A percentile compares a stretch with the other conserved stretches of the same genome.
These are phyloP conservation scores for Podaxis carcinomalis DNA, from an alignment of 768 basidiomycete species.

Conservation along the genomic window DNA sequence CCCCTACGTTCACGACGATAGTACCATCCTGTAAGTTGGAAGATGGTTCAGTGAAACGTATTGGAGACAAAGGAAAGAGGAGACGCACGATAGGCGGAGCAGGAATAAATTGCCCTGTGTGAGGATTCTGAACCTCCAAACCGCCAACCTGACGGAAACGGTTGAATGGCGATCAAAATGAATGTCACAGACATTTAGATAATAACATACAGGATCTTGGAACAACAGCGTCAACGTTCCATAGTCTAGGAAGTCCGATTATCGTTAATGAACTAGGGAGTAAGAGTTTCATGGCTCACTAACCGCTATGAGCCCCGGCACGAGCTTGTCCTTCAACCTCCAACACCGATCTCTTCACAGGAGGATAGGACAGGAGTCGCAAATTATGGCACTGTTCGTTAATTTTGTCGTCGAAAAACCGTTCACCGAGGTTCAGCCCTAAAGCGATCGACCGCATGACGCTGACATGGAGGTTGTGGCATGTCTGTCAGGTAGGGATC, in stretches of 20 bases:
- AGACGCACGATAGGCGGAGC: slow-evolving; percentile 69
- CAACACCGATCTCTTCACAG: slow-evolving; percentile 58
- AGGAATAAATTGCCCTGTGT: slow-evolving; percentile 65
- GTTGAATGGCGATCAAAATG: neutral
- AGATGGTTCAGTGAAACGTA: neutral
- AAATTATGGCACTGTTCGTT: slow-evolving; percentile 79
- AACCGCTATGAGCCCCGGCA: slow-evolving; percentile 80
- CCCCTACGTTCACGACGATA: slow-evolving; percentile 80
- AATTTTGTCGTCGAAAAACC: slow-evolving; percentile 73
- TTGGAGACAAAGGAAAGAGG: slow-evolving; percentile 4
- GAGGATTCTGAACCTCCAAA: slow-evolving; percentile 77
- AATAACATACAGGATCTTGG: slow-evolving; percentile 57
- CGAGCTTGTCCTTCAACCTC: slow-evolving; percentile 66
- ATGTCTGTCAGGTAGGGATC: slow-evolving; percentile 40
- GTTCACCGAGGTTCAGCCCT: slow-evolving; percentile 68
- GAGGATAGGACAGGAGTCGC: slow-evolving; percentile 75
- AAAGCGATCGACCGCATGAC: slow-evolving; percentile 87
- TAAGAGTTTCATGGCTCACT: slow-evolving; percentile 12
- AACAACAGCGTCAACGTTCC: slow-evolving; percentile 80
- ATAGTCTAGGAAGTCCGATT: slow-evolving; percentile 45
- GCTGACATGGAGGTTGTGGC: slow-evolving; percentile 68
- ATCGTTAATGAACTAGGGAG: neutral
- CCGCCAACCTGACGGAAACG: slow-evolving; percentile 58
- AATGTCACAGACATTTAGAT: neutral
- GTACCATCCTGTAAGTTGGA: slow-evolving; percentile 55